Conservation (phyloP, 2,329 filamentous ascomycete genomes). For the Apiospora arundinis region DNA sequence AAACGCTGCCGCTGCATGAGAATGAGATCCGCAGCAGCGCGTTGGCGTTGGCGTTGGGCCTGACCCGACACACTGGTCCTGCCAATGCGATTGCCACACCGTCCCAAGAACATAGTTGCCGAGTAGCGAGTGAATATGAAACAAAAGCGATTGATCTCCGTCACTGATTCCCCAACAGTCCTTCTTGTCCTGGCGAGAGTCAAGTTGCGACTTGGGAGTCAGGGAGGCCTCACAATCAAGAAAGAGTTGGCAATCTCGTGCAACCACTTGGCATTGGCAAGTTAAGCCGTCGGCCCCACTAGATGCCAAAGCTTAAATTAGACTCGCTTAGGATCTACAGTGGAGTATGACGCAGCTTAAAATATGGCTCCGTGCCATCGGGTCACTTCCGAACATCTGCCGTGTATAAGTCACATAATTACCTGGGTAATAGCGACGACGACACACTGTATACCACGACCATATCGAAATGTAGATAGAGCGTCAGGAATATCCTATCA, state of each 20-base stretch:
- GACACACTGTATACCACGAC: neutral
- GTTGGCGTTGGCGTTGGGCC: neutral
- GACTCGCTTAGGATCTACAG: neutral
- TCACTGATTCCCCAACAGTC: neutral
- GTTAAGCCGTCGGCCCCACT: neutral
- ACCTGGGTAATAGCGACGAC: neutral
- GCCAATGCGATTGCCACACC: slow-evolving; percentile 1
- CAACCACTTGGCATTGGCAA: neutral
- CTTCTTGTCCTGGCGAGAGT: neutral
- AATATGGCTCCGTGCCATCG: neutral
- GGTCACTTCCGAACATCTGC: neutral
- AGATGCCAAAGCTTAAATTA: neutral
- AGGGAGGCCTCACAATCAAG: neutral
- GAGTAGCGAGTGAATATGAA: neutral
- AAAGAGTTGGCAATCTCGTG: slow-evolving; percentile 10
- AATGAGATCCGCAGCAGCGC: neutral
- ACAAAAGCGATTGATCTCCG: neutral
- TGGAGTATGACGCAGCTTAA: neutral
- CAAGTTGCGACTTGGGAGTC: neutral
- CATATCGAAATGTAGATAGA: neutral
- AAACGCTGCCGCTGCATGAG: neutral
- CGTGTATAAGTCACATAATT: neutral
- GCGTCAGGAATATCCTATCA: neutral
- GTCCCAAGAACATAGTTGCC: neutral
- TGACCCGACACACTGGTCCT: slow-evolving; percentile 7